phyloP scores from a whole-genome alignment of 1,284 basidiomycete species.

The Wolfiporia cocos region DNA sequence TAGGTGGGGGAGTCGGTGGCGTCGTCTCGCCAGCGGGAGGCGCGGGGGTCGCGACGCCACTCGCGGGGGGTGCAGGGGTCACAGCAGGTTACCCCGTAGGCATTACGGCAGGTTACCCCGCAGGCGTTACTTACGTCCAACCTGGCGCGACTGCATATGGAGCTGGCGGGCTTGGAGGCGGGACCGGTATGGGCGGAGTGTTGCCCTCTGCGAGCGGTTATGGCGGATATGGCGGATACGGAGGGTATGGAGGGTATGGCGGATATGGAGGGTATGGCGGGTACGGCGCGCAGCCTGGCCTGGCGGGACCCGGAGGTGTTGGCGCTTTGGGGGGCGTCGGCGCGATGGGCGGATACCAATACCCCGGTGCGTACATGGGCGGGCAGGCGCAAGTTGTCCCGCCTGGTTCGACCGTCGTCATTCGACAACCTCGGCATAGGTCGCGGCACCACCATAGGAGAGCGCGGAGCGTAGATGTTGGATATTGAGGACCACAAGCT shows the following conservation, averaged over 20 bases:
- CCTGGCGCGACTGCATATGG: not conserved
- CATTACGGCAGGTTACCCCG: not conserved
- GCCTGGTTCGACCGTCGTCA: not conserved
- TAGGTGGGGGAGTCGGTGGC: not conserved
- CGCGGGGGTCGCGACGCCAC: not conserved
- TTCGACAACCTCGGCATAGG: not conserved
- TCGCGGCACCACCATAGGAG: not conserved
- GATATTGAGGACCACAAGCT: not conserved
- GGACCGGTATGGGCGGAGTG: not conserved
- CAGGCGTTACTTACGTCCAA: not conserved
- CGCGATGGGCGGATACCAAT: not conserved
- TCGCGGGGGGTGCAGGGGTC: not conserved
- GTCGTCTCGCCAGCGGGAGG: not conserved
- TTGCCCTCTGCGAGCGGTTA: not conserved
- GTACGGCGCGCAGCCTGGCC: not conserved
- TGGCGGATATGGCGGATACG: constrained; percentile 4
- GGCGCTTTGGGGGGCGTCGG: not conserved
- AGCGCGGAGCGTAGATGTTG: not conserved
- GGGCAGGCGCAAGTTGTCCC: not conserved
- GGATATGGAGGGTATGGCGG: not conserved
- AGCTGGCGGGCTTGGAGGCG: not conserved
- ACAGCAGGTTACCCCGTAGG: not conserved
- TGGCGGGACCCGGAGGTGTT: not conserved
- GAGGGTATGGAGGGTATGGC: constrained; percentile 1
- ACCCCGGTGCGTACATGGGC: not conserved